A percentile compares a stretch with the other conserved stretches of the same genome.
Conservation (phyloP, 1,284 basidiomycete genomes). For the Microbotryum intermedium region DNA sequence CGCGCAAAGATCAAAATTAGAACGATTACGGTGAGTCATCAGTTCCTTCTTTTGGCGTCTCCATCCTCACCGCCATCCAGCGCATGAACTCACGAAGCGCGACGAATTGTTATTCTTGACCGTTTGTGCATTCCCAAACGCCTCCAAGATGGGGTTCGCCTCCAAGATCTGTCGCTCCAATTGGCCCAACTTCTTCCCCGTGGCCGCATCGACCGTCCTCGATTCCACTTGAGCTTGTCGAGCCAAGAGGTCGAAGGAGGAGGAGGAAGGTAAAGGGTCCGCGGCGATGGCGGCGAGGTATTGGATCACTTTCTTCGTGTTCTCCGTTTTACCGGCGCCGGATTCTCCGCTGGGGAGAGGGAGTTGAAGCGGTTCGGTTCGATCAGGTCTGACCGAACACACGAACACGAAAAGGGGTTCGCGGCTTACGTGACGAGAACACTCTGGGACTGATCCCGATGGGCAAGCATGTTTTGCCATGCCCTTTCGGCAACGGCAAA, state of each 20-base stretch:
- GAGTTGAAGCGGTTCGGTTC: background rate
- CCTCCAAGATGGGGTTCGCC: constrained; percentile 95
- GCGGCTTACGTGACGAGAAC: constrained; percentile 85
- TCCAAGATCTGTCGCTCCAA: constrained; percentile 95
- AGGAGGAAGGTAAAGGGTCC: constrained; percentile 53
- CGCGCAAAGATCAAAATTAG: background rate
- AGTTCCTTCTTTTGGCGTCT: background rate
- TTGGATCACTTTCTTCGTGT: constrained; percentile 99
- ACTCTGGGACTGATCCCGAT: constrained; percentile 85
- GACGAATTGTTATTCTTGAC: constrained; percentile 98
- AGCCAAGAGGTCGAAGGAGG: constrained; percentile 48
- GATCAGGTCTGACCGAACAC: background rate
- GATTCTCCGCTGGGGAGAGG: constrained; percentile 71
- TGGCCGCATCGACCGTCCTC: background rate
- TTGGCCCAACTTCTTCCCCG: constrained; percentile 53
- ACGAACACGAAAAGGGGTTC: background rate
- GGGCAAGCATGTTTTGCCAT: constrained; percentile 97
- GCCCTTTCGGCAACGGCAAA: constrained; percentile 96
- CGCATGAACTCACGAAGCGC: constrained; percentile 54
- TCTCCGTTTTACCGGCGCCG: constrained; percentile 98
- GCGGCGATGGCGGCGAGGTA: constrained; percentile 96
- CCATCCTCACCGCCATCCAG: too few species aligned
- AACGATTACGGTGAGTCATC: too few species aligned
- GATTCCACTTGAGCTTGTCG: constrained; percentile 30
- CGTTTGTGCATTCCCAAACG: constrained; percentile 98